These are phyloP conservation scores for Phytophthora syringae DNA, from an alignment of 352 stramenopile genomes.

Conservation along the genomic window DNA sequence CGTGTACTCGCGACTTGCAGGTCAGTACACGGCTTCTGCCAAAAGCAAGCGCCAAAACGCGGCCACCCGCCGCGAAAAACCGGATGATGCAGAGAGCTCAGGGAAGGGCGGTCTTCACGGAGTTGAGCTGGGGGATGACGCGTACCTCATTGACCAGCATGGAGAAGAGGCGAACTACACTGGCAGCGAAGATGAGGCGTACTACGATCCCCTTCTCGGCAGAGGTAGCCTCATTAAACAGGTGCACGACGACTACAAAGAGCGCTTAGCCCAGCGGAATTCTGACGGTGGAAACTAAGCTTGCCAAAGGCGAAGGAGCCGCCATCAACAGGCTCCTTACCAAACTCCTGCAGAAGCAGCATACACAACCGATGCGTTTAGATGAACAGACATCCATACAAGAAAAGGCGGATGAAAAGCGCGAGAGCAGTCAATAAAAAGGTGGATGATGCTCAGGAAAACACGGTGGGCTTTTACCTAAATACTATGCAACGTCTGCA, in stretches of 20 bases:
- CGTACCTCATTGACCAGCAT: conserved; percentile 31
- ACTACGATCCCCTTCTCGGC: conserved; percentile 74
- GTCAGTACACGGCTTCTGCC: conserved; percentile 83
- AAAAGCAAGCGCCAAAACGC: conserved; percentile 81
- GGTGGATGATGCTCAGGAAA: too few relatives aligned
- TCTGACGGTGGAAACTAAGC: conserved; percentile 20
- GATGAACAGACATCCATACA: not conserved
- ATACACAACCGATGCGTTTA: too few relatives aligned
- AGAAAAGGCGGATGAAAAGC: not conserved
- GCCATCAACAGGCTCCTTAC: too few relatives aligned
- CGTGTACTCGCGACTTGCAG: conserved; percentile 83
- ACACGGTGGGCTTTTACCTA: too few relatives aligned
- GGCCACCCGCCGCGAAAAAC: conserved; percentile 36
- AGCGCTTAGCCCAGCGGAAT: conserved; percentile 66
- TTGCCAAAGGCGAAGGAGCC: not conserved
- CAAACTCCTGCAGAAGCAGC: too few relatives aligned
- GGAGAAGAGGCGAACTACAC: conserved; percentile 36
- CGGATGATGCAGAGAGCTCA: conserved; percentile 41
- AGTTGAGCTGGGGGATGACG: conserved; percentile 35
- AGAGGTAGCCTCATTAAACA: conserved; percentile 68
- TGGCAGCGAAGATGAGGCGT: conserved; percentile 59
- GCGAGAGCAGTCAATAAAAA: too few relatives aligned
- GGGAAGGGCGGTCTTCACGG: conserved; percentile 25
- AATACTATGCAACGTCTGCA: too few relatives aligned
- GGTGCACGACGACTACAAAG: conserved; percentile 80